Evolutionary conservation across 768 basidiomycete species (phyloP), one percentile per base, ranked within the genome.

Genomic region (Podaxis sp.): DNA sequence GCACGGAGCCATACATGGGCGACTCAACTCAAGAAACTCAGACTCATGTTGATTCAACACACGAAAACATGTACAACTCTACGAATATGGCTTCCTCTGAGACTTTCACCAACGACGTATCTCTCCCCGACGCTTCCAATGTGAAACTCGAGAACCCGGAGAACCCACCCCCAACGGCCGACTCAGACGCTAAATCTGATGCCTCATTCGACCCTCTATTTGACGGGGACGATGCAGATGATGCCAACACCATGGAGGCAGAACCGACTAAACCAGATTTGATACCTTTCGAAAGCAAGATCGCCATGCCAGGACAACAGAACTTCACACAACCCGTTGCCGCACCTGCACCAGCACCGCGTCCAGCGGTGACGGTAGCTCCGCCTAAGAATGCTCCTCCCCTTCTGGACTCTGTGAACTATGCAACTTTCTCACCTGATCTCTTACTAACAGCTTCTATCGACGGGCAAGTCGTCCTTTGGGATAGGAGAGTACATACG

Each of bases 401-500:
- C 0, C 73, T 92, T 18, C 75, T 97, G 36, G 85, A 90, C 64
- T 74, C 82, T 0, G 69, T 77, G 9, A 77, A 76, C 10, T 93
- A 87, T 65, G 70, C 80, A 11, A 74, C 79, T 10, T 91, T 86
- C 72, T 95, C 94, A 7, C 76, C 88, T 7, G 93, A 98, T 69
- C 69, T 96, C 18, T 73, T 98, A 27, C 82, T 99, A 84, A 94
- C 92, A 9, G 88, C 91, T 32, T 88, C 87, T 7, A 89, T 96
- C 65, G 95, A 98, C 66, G 96, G 97, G 1, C 91, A 95, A 69
- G 83, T 98, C 14, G 83, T 95, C 50, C 71, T 99, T 11, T 96
- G 96, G 90, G 96, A 99, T 70, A 82, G 88, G 68, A 78, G 96
- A 64, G 84, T 83, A 36, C 77, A 87, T 57, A 78, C 79, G 5